Evolutionary conservation across 805 yeast genomes (phyloP).

Genomic region (Torulaspora franciscae): DNA sequence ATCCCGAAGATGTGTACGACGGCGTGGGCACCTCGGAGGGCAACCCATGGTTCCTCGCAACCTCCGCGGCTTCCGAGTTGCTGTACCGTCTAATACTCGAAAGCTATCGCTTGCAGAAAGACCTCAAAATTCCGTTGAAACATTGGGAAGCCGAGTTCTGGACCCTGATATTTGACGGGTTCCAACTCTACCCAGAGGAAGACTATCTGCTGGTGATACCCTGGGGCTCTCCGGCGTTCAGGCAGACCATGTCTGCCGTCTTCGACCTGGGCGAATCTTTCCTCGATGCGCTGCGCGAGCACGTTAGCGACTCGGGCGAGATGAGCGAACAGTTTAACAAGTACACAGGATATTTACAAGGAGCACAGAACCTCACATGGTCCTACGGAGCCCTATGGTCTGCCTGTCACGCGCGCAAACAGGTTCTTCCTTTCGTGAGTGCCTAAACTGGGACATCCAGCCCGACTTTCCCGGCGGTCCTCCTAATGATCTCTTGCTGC

Average conservation of each 20-base stretch:
- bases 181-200: constrained; percentile 10
- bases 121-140: constrained; percentile 40
- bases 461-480: constrained; percentile 88
- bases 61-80: constrained; percentile 63
- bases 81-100: constrained; percentile 52
- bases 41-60: constrained; percentile 89
- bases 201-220: constrained; percentile 25
- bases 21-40: constrained; percentile 71
- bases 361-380: constrained; percentile 88
- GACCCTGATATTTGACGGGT: constrained; percentile 22
- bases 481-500: constrained; percentile 70
- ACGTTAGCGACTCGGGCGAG: constrained; percentile 57
- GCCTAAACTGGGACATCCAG: constrained; percentile 50
- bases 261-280: constrained; percentile 64
- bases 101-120: constrained; percentile 37
- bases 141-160: constrained; percentile 25
- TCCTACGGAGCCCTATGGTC: constrained; percentile 75
- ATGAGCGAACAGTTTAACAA: constrained; percentile 88
- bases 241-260: constrained; percentile 42
- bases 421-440: constrained; percentile 15
- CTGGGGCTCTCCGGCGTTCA: constrained; percentile 40
- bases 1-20: constrained; percentile 88
- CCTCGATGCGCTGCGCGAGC: constrained; percentile 51
- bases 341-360: constrained; percentile 77
- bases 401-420: constrained; percentile 49